Evolutionary conservation across 306 rosid genomes (phyloP).

Genomic region (Echinosophora koreensis): DNA sequence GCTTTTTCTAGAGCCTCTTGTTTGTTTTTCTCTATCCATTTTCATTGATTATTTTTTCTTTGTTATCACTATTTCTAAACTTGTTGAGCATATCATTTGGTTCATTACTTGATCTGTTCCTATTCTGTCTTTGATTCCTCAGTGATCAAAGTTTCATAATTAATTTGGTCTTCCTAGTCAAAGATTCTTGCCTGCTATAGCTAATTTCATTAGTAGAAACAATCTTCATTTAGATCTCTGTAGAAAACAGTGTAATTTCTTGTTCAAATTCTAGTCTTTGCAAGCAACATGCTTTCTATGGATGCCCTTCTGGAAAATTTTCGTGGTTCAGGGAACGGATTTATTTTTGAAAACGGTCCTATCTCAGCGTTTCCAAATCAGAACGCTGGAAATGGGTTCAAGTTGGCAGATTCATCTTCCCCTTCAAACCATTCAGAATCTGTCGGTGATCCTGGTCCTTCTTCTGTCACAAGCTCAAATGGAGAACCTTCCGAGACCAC

Average conservation of each 20-base stretch:
- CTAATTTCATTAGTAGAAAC: not conserved
- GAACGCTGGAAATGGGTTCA: conserved; percentile 42
- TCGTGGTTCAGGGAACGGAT: conserved; percentile 53
- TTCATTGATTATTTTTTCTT: not conserved
- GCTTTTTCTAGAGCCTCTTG: not conserved
- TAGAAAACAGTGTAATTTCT: not conserved
- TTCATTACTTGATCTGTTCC: conserved; percentile 7
- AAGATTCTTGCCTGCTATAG: conserved; percentile 30
- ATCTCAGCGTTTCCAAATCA: conserved; percentile 41
- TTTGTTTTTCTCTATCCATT: not conserved
- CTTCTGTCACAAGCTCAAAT: conserved; percentile 43
- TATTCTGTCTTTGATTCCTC: conserved; percentile 42
- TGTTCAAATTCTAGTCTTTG: conserved; percentile 6
- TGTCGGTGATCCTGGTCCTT: conserved; percentile 41
- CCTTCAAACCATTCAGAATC: conserved; percentile 44
- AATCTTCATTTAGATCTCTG: conserved; percentile 36
- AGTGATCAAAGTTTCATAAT: conserved; percentile 52
- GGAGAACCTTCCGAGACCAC: conserved; percentile 59
- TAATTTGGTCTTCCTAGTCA: conserved; percentile 34
- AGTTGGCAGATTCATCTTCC: conserved; percentile 43
- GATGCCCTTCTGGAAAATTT: conserved; percentile 58
- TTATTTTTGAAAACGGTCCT: conserved; percentile 52
- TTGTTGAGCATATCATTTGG: conserved; percentile 13
- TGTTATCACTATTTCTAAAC: not conserved
- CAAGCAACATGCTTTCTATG: conserved; percentile 42